Percentiles rank a stretch among this genome's conserved stretches.
phyloP scores from a whole-genome alignment of 768 basidiomycete species.

The Kwoniella botswanensis region DNA sequence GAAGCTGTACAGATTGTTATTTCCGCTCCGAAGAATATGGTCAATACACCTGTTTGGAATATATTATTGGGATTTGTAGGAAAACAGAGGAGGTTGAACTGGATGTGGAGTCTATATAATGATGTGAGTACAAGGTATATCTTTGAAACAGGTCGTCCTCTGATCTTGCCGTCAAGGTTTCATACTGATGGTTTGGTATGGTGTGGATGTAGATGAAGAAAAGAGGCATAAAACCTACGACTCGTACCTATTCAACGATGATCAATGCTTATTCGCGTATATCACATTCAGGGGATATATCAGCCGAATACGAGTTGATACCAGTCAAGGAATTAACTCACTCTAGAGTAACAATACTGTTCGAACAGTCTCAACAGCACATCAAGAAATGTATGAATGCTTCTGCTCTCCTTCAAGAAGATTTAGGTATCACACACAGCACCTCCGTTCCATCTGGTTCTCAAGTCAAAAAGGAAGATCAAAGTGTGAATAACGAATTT shows the following conservation, averaged over 20 bases:
- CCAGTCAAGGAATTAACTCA: conserved; percentile 29
- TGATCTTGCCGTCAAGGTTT: too few species aligned
- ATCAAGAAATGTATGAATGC: conserved; percentile 7
- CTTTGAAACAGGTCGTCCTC: not conserved
- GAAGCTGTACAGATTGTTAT: conserved; percentile 32
- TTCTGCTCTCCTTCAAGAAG: conserved; percentile 8
- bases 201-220: conserved; percentile 53
- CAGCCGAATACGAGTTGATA: not conserved
- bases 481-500: not conserved
- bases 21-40: conserved; percentile 25
- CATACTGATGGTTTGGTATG: not conserved
- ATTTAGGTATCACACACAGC: conserved; percentile 10
- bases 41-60: conserved; percentile 53
- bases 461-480: too few species aligned
- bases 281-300: conserved; percentile 14
- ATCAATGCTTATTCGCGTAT: conserved; percentile 45
- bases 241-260: conserved; percentile 49
- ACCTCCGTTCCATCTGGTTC: too few species aligned
- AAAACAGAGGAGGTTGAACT: conserved; percentile 42
- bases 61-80: conserved; percentile 43
- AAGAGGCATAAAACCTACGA: conserved; percentile 47
- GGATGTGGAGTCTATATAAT: conserved; percentile 51
- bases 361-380: conserved; percentile 22
- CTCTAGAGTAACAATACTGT: conserved; percentile 39
- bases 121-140: conserved; percentile 41